Evolutionary conservation across 2,329 filamentous ascomycete genomes (phyloP), one percentile per base, ranked within the genome.

Genomic region (Elsinoe batatas): DNA sequence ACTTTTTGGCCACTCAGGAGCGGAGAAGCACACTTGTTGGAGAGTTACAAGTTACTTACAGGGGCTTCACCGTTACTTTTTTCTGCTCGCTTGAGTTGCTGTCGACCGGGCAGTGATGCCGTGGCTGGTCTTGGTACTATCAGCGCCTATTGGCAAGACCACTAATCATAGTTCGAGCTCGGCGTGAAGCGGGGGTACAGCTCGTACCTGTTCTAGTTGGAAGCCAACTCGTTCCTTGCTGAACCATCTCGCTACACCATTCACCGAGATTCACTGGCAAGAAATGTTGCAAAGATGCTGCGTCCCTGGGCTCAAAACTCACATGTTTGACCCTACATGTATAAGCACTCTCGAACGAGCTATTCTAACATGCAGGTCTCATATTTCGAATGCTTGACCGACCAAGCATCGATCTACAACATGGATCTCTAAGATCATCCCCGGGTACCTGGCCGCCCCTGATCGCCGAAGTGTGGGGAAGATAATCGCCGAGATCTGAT

Each of bases 391-490:
- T 44, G 40, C 40, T 44, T 44, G 40, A 44, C 40, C 40, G 18
- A 44, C 20, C 40, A 44, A 44, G 40, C 40, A 22, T 44, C 40
- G 40, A 44, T 44, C 40, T 22, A 44, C 40, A 44, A 22, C 40
- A 44, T 44, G 40, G 40, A 44, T 44, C 40, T 44, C 12, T 44
- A 13, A 18, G 17, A 44, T 44, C 40, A 17, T 13, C 40, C 18
- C 40, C 40, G 40, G 40, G 40, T 44, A 44, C 40, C 40, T 26
- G 40, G 40, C 40, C 40, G 40, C 30, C 30, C 40, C 40, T 44
- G 40, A 44, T 44, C 40, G 40, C 40, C 40, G 40, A 44, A 26
- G 40, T 44, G 40, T 44, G 20, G 40, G 40, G 40, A 44, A 44
- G 26, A 6, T 38, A 12, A 38, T 38, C 36, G 36, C 36, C 36